Evolutionary conservation across 371 early-diverging fungal species (phyloP), one percentile per base, ranked within the genome.

Genomic region (Chytridiales sp.): DNA sequence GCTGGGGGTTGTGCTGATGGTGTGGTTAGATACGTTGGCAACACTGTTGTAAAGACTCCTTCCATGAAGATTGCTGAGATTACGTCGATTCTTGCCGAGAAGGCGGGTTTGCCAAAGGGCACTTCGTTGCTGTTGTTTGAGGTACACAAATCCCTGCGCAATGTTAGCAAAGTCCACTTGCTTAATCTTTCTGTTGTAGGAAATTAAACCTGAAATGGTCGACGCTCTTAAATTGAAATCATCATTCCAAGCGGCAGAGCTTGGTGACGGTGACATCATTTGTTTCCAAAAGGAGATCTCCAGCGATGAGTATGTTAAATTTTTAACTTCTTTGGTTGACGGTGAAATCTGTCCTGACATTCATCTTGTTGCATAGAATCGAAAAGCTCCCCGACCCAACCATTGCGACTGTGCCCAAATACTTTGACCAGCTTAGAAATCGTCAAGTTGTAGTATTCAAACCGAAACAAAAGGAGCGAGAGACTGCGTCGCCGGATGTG

Each of bases 241-340:
- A 21, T 88, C 89, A 0, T 91, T 94, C 64, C 64, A 52, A 5
- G 68, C 77, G 35, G 85, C 91, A 27, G 95, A 95, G 66, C 80
- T 96, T 43, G 89, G 89, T 61, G 85, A 86, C 54, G 97, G 98
- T 17, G 95, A 96, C 70, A 95, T 96, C 52, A 82, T 96, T 50
- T 87, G 87, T 66, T 86, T 87, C 68, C 94, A 93, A 68, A 75
- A 70, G 34, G 75, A 73, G 8, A 31, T 86, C 30, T 63, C 77
- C 0, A 62, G 71, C 1, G 75, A 81, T 39, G 85, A 88, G 80
- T 80, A 79, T 26, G 78, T 65, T 22, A n/a, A 22, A 19, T 24
- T 57, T 22, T n/a, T n/a, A n/a, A n/a, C 11, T 51, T n/a, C 27
- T 17, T 43, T 29, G 24, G 0, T 1, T 9, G n/a, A 8, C 34